These are phyloP conservation scores for Tylopilus subfusipes DNA, from an alignment of 768 basidiomycete genomes.

Conservation along the genomic window DNA sequence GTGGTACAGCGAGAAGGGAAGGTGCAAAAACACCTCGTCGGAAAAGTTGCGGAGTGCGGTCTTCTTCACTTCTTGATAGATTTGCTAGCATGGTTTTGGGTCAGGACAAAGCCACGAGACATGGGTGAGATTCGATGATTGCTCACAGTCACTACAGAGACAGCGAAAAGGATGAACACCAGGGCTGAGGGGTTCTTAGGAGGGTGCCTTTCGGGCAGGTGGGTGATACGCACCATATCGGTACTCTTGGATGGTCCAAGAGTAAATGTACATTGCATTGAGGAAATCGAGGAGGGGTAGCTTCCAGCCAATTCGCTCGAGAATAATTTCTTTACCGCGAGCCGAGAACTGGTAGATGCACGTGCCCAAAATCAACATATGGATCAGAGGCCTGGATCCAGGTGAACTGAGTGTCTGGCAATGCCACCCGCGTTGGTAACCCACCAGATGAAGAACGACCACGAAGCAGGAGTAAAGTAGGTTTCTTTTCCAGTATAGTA, in stretches of 20 bases:
- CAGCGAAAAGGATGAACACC: conserved; percentile 42
- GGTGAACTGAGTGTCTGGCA: not conserved
- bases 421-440: conserved; percentile 8
- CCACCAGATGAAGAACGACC: conserved; percentile 61
- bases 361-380: conserved; percentile 62
- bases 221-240: conserved; percentile 32
- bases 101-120: not conserved
- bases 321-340: conserved; percentile 51
- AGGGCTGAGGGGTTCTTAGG: conserved; percentile 29
- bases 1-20: conserved; percentile 70
- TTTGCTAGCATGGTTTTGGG: conserved; percentile 36
- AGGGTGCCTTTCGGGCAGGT: not conserved
- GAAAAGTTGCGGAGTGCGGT: conserved; percentile 44
- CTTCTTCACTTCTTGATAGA: conserved; percentile 65
- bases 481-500: conserved; percentile 54
- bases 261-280: conserved; percentile 61
- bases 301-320: conserved; percentile 65
- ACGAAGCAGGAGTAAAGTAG: conserved; percentile 64
- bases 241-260: conserved; percentile 55
- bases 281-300: conserved; percentile 61
- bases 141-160: conserved; percentile 49
- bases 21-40: conserved; percentile 66
- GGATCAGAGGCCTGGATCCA: conserved; percentile 50
- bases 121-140: not conserved
- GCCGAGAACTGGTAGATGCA: conserved; percentile 59